Percentiles rank a stretch among this genome's conserved stretches.
These are phyloP conservation scores for Parastagonospora nodorum DNA, from an alignment of 2,329 filamentous ascomycete genomes.

Conservation along the genomic window DNA sequence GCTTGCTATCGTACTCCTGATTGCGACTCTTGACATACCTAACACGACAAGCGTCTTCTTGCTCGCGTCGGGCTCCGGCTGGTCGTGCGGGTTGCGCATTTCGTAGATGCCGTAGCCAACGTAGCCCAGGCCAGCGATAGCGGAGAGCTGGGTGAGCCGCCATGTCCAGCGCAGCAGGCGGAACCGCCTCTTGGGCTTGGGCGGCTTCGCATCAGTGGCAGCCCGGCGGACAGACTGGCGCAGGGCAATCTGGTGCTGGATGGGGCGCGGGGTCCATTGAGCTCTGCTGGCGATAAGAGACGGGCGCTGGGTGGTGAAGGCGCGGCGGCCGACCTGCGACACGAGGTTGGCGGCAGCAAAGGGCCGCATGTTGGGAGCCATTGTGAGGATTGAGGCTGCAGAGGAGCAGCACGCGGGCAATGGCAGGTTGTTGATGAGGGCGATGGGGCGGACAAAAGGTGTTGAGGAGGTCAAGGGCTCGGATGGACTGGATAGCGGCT, in stretches of 20 bases:
- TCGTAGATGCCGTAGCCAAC: constrained; percentile 82
- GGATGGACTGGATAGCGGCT: constrained; percentile 7
- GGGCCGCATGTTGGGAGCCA: constrained; percentile 46
- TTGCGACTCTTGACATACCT: constrained; percentile 60
- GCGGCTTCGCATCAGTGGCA: constrained; percentile 38
- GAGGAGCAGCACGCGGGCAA: constrained; percentile 12
- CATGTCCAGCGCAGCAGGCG: constrained; percentile 78
- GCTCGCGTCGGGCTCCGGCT: constrained; percentile 75
- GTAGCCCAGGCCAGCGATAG: constrained; percentile 71
- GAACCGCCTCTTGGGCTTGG: constrained; percentile 59
- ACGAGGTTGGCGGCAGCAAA: constrained; percentile 37
- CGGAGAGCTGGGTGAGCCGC: constrained; percentile 78
- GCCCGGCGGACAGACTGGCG: constrained; percentile 43
- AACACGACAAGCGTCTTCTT: constrained; percentile 98
- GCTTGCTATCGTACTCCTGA: no score
- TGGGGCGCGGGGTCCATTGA: constrained; percentile 40
- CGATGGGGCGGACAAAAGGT: constrained; percentile 12
- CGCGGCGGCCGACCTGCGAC: constrained; percentile 41
- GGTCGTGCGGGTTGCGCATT: constrained; percentile 79
- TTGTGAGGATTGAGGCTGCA: constrained; percentile 23
- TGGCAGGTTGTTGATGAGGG: constrained; percentile 10
- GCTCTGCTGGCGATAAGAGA: constrained; percentile 42
- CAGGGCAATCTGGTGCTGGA: constrained; percentile 41
- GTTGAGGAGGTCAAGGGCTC: constrained; percentile 12
- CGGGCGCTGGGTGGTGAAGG: constrained; percentile 42